Evolutionary conservation across 2,329 filamentous ascomycete species (phyloP).

Genomic region (Bertia moriformis): DNA sequence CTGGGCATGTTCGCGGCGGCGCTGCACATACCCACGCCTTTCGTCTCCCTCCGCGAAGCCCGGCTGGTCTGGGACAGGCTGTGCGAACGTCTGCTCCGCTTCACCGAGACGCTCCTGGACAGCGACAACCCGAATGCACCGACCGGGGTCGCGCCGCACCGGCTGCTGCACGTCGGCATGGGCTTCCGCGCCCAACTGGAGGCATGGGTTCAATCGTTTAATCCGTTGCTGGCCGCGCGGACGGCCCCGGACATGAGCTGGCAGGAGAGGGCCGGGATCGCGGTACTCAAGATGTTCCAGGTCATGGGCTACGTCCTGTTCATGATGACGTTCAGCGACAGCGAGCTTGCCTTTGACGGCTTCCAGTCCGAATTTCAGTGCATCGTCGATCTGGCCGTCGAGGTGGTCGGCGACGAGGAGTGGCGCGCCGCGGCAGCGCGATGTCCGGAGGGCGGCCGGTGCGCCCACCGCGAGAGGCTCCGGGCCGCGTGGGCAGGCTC

Average conservation of each 20-base stretch:
- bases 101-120: constrained; percentile 37
- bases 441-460: constrained; percentile 26
- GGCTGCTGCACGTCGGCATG: constrained; percentile 29
- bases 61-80: constrained; percentile 40
- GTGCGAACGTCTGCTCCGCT: constrained; percentile 39
- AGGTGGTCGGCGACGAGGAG: constrained; percentile 45
- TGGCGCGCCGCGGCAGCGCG: constrained; percentile 28
- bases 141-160: constrained; percentile 34
- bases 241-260: constrained; percentile 29
- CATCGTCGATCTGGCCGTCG: constrained; percentile 40
- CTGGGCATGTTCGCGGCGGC: too few relatives aligned
- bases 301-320: constrained; percentile 42
- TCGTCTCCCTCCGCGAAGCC: constrained; percentile 35
- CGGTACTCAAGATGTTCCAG: constrained; percentile 47
- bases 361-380: constrained; percentile 34
- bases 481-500: constrained; percentile 9
- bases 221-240: constrained; percentile 34
- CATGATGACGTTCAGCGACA: constrained; percentile 43
- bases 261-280: constrained; percentile 43
- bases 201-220: constrained; percentile 40
- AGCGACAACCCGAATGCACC: constrained; percentile 27
- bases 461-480: constrained; percentile 21
- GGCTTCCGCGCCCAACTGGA: constrained; percentile 33
- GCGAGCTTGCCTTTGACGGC: constrained; percentile 40
- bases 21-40: constrained; percentile 18